phyloP scores from a whole-genome alignment of 371 early-diverging fungal species.

The Vairimorpha ceranae region DNA sequence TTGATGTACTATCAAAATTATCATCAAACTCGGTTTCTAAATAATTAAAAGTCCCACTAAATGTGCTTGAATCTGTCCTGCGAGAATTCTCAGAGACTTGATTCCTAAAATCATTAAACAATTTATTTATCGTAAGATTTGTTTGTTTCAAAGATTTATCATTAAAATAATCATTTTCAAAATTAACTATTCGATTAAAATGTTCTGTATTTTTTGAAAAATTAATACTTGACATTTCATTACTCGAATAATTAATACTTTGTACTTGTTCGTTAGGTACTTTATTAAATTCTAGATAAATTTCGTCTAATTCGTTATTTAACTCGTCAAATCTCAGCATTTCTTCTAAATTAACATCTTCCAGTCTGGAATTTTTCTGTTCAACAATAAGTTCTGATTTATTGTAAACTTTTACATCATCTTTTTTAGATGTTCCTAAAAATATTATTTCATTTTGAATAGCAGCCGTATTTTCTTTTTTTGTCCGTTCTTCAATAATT shows the following conservation, averaged over 20 bases:
- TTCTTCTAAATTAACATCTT: slow-evolving; percentile 6
- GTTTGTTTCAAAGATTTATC: neutral
- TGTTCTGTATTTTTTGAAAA: neutral
- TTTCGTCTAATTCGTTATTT: neutral
- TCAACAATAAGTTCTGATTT: neutral
- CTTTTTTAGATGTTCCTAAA: neutral
- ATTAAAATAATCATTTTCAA: neutral
- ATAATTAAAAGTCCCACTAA: neutral
- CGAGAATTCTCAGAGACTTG: neutral
- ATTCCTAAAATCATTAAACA: slow-evolving; percentile 2
- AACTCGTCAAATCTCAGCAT: slow-evolving; percentile 5
- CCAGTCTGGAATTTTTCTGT: neutral
- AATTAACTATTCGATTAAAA: neutral
- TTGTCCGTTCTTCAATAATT: neutral
- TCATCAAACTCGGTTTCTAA: neutral
- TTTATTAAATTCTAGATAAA: neutral
- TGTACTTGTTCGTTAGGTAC: neutral
- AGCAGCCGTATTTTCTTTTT: neutral
- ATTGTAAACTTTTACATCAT: neutral
- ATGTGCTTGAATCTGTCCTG: neutral
- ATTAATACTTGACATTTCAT: neutral
- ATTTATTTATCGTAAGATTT: neutral
- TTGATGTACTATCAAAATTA: neutral
- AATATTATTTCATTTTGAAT: neutral
- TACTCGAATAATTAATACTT: neutral